A percentile compares a stretch with the other conserved stretches of the same genome.
phyloP scores from a whole-genome alignment of 805 yeast genomes.

The Hanseniaspora clermontiae region DNA sequence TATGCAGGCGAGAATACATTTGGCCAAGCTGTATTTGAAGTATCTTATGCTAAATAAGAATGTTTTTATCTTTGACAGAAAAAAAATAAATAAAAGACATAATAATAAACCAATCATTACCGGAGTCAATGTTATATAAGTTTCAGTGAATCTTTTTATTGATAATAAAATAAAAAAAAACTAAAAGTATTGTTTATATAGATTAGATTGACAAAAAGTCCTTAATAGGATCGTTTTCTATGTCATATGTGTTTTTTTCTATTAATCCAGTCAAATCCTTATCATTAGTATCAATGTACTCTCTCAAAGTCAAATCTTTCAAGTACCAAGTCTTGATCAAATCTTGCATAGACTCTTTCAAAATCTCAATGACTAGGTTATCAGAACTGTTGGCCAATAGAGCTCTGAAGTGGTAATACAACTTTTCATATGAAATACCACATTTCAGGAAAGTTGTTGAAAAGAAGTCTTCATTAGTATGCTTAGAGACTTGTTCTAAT shows the following conservation, averaged over 20 bases:
- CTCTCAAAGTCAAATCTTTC: constrained; percentile 51
- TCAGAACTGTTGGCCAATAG: constrained; percentile 41
- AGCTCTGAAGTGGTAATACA: constrained; percentile 52
- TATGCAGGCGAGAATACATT: constrained; percentile 97
- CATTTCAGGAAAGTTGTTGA: constrained; percentile 46
- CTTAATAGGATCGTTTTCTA: constrained; percentile 48
- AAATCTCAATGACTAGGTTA: constrained; percentile 38
- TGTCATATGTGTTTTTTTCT: constrained; percentile 34
- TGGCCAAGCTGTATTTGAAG: constrained; percentile 33
- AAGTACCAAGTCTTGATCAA: constrained; percentile 57
- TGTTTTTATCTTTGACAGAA: too few species aligned
- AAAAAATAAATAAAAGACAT: too few species aligned
- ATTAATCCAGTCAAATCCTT: constrained; percentile 33
- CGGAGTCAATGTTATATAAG: not conserved
- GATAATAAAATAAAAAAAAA: too few species aligned
- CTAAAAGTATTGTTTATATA: not conserved
- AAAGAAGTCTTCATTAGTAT: constrained; percentile 39
- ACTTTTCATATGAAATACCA: constrained; percentile 50
- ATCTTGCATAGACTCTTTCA: constrained; percentile 48
- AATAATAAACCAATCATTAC: too few species aligned
- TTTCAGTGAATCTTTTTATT: not conserved
- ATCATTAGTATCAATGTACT: constrained; percentile 29
- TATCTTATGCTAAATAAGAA: not conserved
- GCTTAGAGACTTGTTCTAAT: constrained; percentile 29
- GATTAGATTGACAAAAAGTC: constrained; percentile 29